Percentiles rank a stretch among this genome's conserved stretches.
Conservation (phyloP, 2,329 filamentous ascomycete genomes). For the Dactylonectria macrodidyma region DNA sequence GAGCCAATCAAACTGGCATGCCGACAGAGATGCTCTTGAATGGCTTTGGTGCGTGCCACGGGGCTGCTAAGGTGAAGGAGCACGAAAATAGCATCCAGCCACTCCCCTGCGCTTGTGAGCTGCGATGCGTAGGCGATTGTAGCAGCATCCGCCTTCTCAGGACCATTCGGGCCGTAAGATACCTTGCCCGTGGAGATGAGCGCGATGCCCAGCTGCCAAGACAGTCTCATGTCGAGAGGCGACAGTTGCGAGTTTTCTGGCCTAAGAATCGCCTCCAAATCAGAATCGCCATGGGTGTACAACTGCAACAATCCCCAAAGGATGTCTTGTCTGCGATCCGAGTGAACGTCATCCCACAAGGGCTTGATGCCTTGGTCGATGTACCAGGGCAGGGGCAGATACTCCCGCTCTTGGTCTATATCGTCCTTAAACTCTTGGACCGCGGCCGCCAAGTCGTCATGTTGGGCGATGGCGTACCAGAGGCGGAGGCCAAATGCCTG, state of each 20-base stretch:
- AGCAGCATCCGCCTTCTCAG: slow-evolving; percentile 75
- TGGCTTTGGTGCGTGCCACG: slow-evolving; percentile 73
- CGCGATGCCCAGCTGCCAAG: slow-evolving; percentile 87
- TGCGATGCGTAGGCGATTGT: slow-evolving; percentile 77
- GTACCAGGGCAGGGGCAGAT: slow-evolving; percentile 81
- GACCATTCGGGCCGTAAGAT: slow-evolving; percentile 67
- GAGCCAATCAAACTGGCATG: slow-evolving; percentile 78
- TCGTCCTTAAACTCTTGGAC: slow-evolving; percentile 83
- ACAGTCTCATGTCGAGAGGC: slow-evolving; percentile 81
- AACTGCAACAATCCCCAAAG: slow-evolving; percentile 90
- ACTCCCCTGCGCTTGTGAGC: slow-evolving; percentile 75
- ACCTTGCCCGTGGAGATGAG: slow-evolving; percentile 67
- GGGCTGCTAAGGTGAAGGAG: slow-evolving; percentile 80
- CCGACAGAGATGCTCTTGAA: slow-evolving; percentile 81
- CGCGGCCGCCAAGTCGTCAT: slow-evolving; percentile 80
- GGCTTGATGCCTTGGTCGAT: slow-evolving; percentile 70
- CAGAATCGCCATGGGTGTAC: slow-evolving; percentile 73
- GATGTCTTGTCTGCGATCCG: slow-evolving; percentile 78
- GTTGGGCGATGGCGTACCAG: slow-evolving; percentile 84
- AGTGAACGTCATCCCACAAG: slow-evolving; percentile 73
- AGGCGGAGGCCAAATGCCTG: slow-evolving; percentile 92
- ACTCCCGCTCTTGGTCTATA: slow-evolving; percentile 78
- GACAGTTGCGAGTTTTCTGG: slow-evolving; percentile 84
- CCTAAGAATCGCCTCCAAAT: slow-evolving; percentile 79
- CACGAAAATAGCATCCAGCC: slow-evolving; percentile 82